Base-by-base conservation (phyloP, 2,329 filamentous ascomycete genomes). In the Penicillium palitans region DNA sequence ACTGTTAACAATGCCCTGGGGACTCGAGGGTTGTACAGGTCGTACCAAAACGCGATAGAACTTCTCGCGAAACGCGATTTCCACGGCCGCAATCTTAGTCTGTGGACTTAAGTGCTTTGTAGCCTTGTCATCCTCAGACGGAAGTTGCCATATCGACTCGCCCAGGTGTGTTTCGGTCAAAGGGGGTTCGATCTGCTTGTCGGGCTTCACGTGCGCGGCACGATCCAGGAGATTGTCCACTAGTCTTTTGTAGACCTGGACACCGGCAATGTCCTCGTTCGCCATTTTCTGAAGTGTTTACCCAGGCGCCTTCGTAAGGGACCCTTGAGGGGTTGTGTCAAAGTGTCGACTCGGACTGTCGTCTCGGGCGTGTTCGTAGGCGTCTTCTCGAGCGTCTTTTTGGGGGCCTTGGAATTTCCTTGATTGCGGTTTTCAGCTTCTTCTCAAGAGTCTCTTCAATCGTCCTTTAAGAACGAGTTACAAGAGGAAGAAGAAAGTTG, bases 21-120 rank as follows among this genome's bases (percentile, higher is more conserved):
- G 52, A 33, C 47, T 35, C 35, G 41, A 37, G 44, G 21, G 41
- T 25, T 31, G n/a, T 17, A 55, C 10, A 65, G 27, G 46, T 67
- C 88, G 80, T 78, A 95, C 91, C 72, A 96, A 83, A 61, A 91
- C 80, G 61, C 84, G 81, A 75, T 91, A 91, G 76, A 98, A 96
- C 48, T 90, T 84, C 66, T 89, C 86, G 68, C 91, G 87, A 51
- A 89, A 90, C 12, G 91, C 92, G 19, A 89, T 92, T 75, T 98
- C 95, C 47, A 96, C 85, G 24, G 90, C 83, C 35, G 88, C 86
- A 71, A 86, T 87, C 37, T 78, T 76, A 27, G 74, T 72, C 64
- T 87, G 86, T 45, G 83, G 83, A 59, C 68, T 79, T 64, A 81
- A 80, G 40, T 79, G 76, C 27, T 67, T 64, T 3, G 65, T 53